phyloP scores from a whole-genome alignment of 2,329 filamentous ascomycete species.

The Diplodia seriata region DNA sequence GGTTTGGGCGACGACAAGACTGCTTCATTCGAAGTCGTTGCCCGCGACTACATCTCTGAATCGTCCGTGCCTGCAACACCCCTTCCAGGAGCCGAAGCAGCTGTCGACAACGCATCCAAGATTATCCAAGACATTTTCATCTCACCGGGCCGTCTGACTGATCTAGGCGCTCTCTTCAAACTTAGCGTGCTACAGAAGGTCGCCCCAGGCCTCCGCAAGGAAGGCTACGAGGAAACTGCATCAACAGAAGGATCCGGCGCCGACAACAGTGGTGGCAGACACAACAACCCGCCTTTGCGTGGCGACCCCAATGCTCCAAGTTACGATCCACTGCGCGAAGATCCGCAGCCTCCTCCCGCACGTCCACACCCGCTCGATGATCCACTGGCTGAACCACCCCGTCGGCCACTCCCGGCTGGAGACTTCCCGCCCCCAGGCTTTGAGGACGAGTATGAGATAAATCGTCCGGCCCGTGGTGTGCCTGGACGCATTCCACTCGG shows the following conservation, averaged over 20 bases:
- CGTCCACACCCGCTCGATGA: conserved; percentile 72
- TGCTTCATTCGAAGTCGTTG: conserved; percentile 74
- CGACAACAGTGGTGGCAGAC: conserved; percentile 52
- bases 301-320: conserved; percentile 50
- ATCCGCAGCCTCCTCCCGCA: conserved; percentile 62
- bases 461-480: conserved; percentile 66
- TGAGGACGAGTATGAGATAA: conserved; percentile 89
- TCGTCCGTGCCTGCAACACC: conserved; percentile 62
- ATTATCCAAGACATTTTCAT: conserved; percentile 70
- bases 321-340: conserved; percentile 50
- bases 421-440: conserved; percentile 89
- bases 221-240: conserved; percentile 72
- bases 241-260: conserved; percentile 27
- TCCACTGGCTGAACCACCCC: conserved; percentile 67
- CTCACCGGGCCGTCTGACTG: conserved; percentile 69
- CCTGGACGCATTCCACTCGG: conserved; percentile 63
- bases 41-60: conserved; percentile 76
- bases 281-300: conserved; percentile 49
- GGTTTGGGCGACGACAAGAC: conserved; percentile 83
- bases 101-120: conserved; percentile 53
- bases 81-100: conserved; percentile 37
- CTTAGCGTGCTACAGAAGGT: conserved; percentile 83
- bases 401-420: conserved; percentile 69
- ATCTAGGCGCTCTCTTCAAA: conserved; percentile 76
- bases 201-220: conserved; percentile 76